Evolutionary conservation across 2,329 filamentous ascomycete genomes (phyloP).

Genomic region (Ceratocystis ficicola): DNA sequence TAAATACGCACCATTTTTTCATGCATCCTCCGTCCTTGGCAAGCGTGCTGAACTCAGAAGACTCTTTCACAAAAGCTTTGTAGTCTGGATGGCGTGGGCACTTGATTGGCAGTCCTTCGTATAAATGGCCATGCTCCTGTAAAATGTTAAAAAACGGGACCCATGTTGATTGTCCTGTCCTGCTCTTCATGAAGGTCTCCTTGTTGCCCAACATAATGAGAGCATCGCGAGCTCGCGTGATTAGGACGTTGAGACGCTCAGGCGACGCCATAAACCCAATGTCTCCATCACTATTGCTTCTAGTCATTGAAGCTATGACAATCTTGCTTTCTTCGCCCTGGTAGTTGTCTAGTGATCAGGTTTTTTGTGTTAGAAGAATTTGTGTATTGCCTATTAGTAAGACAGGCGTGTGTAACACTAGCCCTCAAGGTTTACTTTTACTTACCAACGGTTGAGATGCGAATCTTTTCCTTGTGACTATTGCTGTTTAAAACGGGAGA

Average conservation of each 20-base stretch:
- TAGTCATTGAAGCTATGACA: slow-evolving; percentile 53
- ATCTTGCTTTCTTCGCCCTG: slow-evolving; percentile 68
- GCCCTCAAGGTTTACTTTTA: slow-evolving; percentile 25
- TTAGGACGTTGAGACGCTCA: slow-evolving; percentile 56
- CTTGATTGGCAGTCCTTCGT: slow-evolving; percentile 47
- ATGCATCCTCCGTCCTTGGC: slow-evolving; percentile 61
- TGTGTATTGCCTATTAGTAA: not conserved
- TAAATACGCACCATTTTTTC: slow-evolving; percentile 36
- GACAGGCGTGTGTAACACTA: not conserved
- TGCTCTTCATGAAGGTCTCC: slow-evolving; percentile 50
- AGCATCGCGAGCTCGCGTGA: slow-evolving; percentile 53
- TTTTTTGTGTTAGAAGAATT: no score
- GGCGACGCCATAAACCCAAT: slow-evolving; percentile 59
- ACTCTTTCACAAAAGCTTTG: slow-evolving; percentile 33
- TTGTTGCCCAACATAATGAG: slow-evolving; percentile 61
- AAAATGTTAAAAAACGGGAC: slow-evolving; percentile 44
- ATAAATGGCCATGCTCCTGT: slow-evolving; percentile 39
- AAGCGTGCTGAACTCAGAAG: slow-evolving; percentile 46
- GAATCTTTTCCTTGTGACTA: slow-evolving; percentile 41
- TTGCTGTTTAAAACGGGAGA: slow-evolving; percentile 39
- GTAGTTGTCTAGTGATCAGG: slow-evolving; percentile 49
- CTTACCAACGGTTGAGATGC: slow-evolving; percentile 58
- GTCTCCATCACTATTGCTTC: slow-evolving; percentile 50
- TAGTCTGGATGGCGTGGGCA: slow-evolving; percentile 49
- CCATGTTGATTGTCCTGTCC: slow-evolving; percentile 39